Percentiles rank a stretch among this genome's conserved stretches.
These are phyloP conservation scores for Xylaria sp. DNA, from an alignment of 2,329 filamentous ascomycete genomes.

Conservation along the genomic window DNA sequence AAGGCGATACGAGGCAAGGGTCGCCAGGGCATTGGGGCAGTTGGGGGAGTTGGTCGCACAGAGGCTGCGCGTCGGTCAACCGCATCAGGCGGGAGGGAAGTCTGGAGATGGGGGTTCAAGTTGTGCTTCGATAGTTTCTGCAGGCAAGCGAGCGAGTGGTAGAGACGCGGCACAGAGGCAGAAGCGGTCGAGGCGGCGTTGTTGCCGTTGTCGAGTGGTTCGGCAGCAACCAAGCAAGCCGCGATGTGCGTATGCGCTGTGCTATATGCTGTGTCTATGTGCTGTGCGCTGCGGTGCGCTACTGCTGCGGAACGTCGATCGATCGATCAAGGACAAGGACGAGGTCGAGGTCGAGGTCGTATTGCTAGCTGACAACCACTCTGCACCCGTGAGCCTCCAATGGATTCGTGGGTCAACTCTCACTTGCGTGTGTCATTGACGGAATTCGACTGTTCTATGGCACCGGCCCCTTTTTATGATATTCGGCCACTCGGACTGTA, in stretches of 20 bases:
- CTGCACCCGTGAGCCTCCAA: constrained; percentile 22
- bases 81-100: constrained; percentile 45
- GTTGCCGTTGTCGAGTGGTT: constrained; percentile 18
- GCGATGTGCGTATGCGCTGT: constrained; percentile 15
- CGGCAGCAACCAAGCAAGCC: constrained; percentile 5
- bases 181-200: background rate
- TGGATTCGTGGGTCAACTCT: constrained; percentile 18
- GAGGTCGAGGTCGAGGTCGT: constrained; percentile 18
- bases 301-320: constrained; percentile 20
- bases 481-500: background rate
- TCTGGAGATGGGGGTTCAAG: constrained; percentile 23
- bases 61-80: constrained; percentile 48
- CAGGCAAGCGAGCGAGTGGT: constrained; percentile 34
- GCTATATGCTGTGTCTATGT: constrained; percentile 2
- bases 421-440: constrained; percentile 35
- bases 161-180: background rate
- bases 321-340: constrained; percentile 17
- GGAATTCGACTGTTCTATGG: constrained; percentile 11
- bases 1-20: constrained; percentile 97
- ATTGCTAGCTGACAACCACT: background rate
- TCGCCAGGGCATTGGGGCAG: constrained; percentile 86
- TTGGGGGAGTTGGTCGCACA: constrained; percentile 46
- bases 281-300: constrained; percentile 4
- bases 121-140: constrained; percentile 30
- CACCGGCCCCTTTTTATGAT: constrained; percentile 25